Evolutionary conservation across 2,329 filamentous ascomycete genomes (phyloP), one percentile per base, ranked within the genome.

Genomic region (Huntiella bhutanensis): DNA sequence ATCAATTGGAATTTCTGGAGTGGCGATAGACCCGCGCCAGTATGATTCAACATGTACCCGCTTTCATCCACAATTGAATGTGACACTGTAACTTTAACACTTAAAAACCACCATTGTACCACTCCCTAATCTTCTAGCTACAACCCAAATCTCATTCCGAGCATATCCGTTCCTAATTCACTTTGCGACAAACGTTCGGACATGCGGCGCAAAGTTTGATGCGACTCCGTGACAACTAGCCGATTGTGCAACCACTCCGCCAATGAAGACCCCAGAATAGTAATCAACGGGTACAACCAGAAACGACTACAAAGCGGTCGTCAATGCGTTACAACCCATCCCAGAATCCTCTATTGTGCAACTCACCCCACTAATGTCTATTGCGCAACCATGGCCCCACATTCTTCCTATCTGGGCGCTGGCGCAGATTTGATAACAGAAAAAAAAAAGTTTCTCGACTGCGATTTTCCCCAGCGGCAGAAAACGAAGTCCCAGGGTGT

Each of bases 391-490:
- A 28, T 28, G 22, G 22, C 22, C 22, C 22, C 22, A 28, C 22
- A 28, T 28, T 28, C 22, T 28, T 41, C 37, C 48, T 49, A 47
- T 49, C 48, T 42, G 44, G 16, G 39, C 38, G 37, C 38, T 49
- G 48, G 48, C 44, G 44, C 45, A 47, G 36, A 37, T 46, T 33
- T 47, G 48, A 50, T 50, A 50, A 47, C 45, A 47, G 43, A 42
- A 43, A 50, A 49, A 49, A 49, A 50, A 50, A 47, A 45, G 44
- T 50, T 47, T 47, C 45, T 47, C 22, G 22, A 28, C 22, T 28
- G 41, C 22, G 46, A 40, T 22, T 15, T 17, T 36, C 15, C 5
- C 38, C 11, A 43, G 28, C 34, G n/a, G 41, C 22, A 43, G 34
- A 34, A 43, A 43, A 34, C 41, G 3, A 13, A 43, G 41, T n/a